A percentile compares a stretch with the other conserved stretches of the same genome.
Evolutionary conservation across 2,329 filamentous ascomycete genomes (phyloP).

Genomic region (Lizonia empirigonia): DNA sequence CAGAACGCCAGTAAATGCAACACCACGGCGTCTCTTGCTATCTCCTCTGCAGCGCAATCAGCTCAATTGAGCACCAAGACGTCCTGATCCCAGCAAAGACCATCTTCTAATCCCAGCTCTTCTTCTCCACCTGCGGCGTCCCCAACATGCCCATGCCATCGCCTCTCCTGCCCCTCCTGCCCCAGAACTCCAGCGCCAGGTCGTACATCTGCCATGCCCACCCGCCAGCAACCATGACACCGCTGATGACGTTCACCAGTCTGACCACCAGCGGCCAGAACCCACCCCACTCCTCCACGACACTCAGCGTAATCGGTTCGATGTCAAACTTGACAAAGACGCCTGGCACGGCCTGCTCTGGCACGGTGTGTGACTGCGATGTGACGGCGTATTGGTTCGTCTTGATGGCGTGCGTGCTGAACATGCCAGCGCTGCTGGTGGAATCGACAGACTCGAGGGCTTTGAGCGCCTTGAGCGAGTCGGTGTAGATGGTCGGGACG

Average conservation of each 20-base stretch:
- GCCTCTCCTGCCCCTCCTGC: conserved; percentile 48
- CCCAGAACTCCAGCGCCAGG: conserved; percentile 65
- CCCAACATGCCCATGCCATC: conserved; percentile 57
- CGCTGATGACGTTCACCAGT: conserved; percentile 87
- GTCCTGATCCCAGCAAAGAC: too few relatives aligned
- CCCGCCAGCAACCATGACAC: conserved; percentile 89
- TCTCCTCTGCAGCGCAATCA: not conserved
- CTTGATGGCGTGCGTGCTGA: conserved; percentile 66
- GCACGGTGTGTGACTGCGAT: conserved; percentile 75
- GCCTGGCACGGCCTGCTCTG: conserved; percentile 76
- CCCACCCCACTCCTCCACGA: conserved; percentile 79
- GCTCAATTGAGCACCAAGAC: too few relatives aligned
- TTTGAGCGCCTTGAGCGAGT: conserved; percentile 57
- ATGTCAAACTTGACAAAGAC: conserved; percentile 99
- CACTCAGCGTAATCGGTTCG: conserved; percentile 86
- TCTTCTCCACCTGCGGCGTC: conserved; percentile 24
- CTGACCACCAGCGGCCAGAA: conserved; percentile 78
- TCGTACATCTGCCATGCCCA: conserved; percentile 89
- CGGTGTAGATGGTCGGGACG: conserved; percentile 88
- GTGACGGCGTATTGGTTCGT: conserved; percentile 99
- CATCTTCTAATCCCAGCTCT: conserved; percentile 16
- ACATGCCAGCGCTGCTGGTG: conserved; percentile 44
- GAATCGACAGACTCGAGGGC: conserved; percentile 44
- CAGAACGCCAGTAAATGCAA: conserved; percentile 7
- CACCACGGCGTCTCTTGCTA: not conserved